Percentiles rank a stretch among this genome's conserved stretches.
Conservation (phyloP, 495 filamentous ascomycete genomes). For the Trichoderma reesei region DNA sequence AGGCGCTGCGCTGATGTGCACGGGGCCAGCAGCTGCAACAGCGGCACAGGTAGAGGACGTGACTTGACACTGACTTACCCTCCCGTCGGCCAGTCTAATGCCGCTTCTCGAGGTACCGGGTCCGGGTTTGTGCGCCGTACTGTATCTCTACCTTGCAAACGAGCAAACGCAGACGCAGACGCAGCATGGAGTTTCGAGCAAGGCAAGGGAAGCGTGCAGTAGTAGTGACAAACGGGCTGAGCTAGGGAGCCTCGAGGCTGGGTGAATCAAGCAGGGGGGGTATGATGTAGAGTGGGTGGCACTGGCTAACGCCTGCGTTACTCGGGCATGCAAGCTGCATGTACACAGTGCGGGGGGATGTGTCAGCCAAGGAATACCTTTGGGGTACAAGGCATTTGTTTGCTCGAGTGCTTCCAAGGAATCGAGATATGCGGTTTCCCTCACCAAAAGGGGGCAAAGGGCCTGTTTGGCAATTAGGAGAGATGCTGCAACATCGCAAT, state of each 20-base stretch:
- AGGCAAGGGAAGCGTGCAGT: background rate
- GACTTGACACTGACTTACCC: too few relatives aligned
- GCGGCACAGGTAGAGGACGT: background rate
- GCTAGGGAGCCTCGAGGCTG: background rate
- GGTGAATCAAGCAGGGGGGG: background rate
- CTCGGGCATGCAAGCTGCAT: too few relatives aligned
- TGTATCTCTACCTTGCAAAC: background rate
- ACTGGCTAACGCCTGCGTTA: background rate
- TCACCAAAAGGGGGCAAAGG: too few relatives aligned
- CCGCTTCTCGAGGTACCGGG: background rate
- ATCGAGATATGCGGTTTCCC: too few relatives aligned
- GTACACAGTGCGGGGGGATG: too few relatives aligned
- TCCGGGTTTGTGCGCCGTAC: slow-evolving; percentile 1
- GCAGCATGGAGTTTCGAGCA: background rate
- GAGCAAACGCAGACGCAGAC: background rate
- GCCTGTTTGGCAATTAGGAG: too few relatives aligned
- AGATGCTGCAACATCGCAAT: too few relatives aligned
- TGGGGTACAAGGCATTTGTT: too few relatives aligned
- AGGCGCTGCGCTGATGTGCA: background rate
- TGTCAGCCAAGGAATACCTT: too few relatives aligned
- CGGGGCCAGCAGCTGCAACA: background rate
- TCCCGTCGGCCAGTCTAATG: background rate
- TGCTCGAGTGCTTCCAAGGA: too few relatives aligned
- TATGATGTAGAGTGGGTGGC: background rate
- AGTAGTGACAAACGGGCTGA: slow-evolving; percentile 2